These are phyloP conservation scores for Trypethelium eluteriae DNA, from an alignment of 495 filamentous ascomycete genomes.

Conservation along the genomic window DNA sequence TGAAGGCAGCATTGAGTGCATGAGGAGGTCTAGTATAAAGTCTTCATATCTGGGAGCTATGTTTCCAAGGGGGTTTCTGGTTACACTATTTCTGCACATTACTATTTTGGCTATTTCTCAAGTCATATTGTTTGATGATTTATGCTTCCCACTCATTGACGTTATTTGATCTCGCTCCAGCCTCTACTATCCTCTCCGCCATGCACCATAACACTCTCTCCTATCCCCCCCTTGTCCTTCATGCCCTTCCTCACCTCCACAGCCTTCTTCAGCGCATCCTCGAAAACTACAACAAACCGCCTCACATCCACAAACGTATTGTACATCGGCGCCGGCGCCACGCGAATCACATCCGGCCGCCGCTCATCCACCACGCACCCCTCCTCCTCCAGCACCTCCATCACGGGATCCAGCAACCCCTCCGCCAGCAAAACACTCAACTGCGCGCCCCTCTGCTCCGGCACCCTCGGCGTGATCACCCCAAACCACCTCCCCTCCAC, in stretches of 20 bases:
- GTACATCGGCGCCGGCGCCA: conserved; percentile 88
- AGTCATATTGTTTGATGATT: no score
- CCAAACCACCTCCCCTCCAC: conserved; percentile 45
- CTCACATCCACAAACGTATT: conserved; percentile 77
- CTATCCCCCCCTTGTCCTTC: not conserved
- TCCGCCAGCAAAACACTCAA: conserved; percentile 64
- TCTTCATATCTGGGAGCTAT: not conserved
- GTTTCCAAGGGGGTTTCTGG: no score
- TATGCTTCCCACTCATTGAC: no score
- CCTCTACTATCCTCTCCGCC: conserved; percentile 23
- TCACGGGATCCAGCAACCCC: conserved; percentile 61
- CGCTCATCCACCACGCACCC: conserved; percentile 83
- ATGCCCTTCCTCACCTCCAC: not conserved
- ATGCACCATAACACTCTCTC: conserved; percentile 24
- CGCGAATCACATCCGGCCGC: conserved; percentile 79
- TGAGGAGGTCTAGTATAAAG: not conserved
- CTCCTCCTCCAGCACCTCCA: conserved; percentile 57
- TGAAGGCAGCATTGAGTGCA: conserved; percentile 19
- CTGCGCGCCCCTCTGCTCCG: conserved; percentile 72
- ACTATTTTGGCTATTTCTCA: no score
- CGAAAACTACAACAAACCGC: conserved; percentile 61
- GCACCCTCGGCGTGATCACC: conserved; percentile 74
- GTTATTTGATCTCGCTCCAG: conserved; percentile 29
- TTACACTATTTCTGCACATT: no score
- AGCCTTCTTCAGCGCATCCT: conserved; percentile 35